Conservation (phyloP, 2,329 filamentous ascomycete species). For the Penicillium italicum region DNA sequence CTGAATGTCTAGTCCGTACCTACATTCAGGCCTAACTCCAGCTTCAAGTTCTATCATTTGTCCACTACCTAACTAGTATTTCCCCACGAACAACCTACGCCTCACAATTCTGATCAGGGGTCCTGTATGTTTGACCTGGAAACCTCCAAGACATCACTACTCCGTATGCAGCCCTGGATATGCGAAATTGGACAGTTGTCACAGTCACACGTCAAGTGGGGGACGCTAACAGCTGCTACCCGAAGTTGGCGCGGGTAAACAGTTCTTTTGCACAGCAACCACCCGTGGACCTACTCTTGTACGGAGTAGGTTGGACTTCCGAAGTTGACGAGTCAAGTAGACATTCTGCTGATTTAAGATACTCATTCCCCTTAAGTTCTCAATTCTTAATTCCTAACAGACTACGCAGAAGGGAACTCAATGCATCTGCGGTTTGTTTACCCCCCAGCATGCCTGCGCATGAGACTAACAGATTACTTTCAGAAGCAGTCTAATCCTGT, state of each 20-base stretch:
- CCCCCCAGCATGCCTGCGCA: not conserved
- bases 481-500: not conserved
- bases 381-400: not conserved
- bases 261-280: not conserved
- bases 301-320: not conserved
- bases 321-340: not conserved
- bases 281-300: not conserved
- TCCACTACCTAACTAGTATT: not conserved
- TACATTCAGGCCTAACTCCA: not conserved
- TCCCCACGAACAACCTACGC: not conserved
- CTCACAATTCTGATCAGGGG: not conserved
- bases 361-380: not conserved
- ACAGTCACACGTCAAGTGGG: not conserved
- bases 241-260: not conserved
- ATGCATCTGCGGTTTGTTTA: conserved; percentile 1
- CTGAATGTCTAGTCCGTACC: not conserved
- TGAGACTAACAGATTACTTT: not conserved
- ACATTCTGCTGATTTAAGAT: not conserved
- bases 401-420: not conserved
- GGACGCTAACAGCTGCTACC: not conserved
- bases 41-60: not conserved
- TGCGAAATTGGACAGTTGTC: not conserved
- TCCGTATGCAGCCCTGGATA: not conserved
- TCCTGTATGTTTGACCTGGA: not conserved
- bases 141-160: not conserved